Base-by-base conservation (phyloP, 306 rosid genomes). In the Vachellia collinsii region DNA sequence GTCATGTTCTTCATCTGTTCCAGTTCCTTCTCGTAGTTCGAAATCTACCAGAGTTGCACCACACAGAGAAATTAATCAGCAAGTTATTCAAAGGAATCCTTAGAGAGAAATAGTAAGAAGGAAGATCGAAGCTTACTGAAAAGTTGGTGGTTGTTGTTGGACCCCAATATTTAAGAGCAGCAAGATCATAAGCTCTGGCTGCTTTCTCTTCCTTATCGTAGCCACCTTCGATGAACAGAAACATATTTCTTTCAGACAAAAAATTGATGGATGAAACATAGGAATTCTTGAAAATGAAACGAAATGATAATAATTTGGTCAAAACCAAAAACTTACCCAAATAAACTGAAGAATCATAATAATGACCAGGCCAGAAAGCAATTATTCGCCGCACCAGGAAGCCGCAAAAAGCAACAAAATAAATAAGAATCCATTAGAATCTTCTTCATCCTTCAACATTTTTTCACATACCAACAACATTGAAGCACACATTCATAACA, bases 141-240 rank as follows among this genome's bases (percentile, higher is more conserved):
- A 91, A 91, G 74, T 91, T 91, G 25, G 93, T 91, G 8, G 93
- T 89, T 71, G 93, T 91, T 1, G 95, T 89, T 79, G 91, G 83
- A 29, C 95, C 95, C 95, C 95, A 91, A 37, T 91, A 91, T 76
- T 91, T 91, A 22, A 91, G 81, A 66, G 95, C 95, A n/a, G 95
- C 95, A 54, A 91, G 80, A 79, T 91, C 95, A 67, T 91, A 91
- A 44, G 95, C 89, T 68, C 91, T 89, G 25, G 95, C 95, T 53
- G 93, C 95, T 72, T 87, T 91, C 62, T 91, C 93, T 87, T 89
- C 95, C 72, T 87, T 91, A 80, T 91, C 95, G 85, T 91, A 91
- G 19, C 93, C 95, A 47, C 95, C 95, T 91, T 50, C 16, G 38
- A 6, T 29, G 1, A 47, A 64, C 38, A 11, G 46, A 38, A 36